These are phyloP conservation scores for Nakazawaea wyomingensis DNA, from an alignment of 805 yeast species.

Conservation along the genomic window DNA sequence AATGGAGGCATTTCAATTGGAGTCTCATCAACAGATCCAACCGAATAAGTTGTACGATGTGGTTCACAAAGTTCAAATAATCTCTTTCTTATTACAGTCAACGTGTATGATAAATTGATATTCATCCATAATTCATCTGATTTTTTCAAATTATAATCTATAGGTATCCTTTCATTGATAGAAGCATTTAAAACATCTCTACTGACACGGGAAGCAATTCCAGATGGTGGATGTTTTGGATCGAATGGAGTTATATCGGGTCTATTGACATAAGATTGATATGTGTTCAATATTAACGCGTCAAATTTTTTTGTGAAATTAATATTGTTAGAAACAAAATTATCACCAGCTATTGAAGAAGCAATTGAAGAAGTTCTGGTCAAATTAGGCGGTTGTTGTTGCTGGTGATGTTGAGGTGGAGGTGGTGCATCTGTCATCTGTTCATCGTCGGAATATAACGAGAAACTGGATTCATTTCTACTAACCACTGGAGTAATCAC, in stretches of 20 bases:
- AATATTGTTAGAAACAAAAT: conserved; percentile 19
- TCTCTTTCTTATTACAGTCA: conserved; percentile 27
- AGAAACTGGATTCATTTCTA: conserved; percentile 13
- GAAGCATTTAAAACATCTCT: conserved; percentile 41
- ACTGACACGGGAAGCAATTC: conserved; percentile 55
- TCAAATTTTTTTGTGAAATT: conserved; percentile 37
- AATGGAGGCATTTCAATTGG: conserved; percentile 12
- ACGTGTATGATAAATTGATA: conserved; percentile 20
- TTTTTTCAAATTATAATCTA: conserved; percentile 21
- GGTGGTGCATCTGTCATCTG: conserved; percentile 8
- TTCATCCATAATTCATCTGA: conserved; percentile 25
- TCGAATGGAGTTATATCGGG: conserved; percentile 70
- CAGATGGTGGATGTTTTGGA: conserved; percentile 60
- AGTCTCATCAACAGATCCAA: conserved; percentile 9
- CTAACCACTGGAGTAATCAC: conserved; percentile 10
- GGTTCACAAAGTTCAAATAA: conserved; percentile 26
- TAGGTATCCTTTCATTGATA: conserved; percentile 16
- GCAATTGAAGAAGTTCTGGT: conserved; percentile 13
- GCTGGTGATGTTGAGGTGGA: conserved; percentile 2
- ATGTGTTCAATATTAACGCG: conserved; percentile 37
- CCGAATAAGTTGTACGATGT: background rate
- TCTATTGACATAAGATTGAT: conserved; percentile 43
- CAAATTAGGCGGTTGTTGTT: conserved; percentile 5
- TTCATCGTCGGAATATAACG: conserved; percentile 16
- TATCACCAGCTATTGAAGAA: conserved; percentile 11